Percentiles rank a stretch among this genome's conserved stretches.
Conservation (phyloP, 768 basidiomycete genomes). For the Boletus vermiculosoides region DNA sequence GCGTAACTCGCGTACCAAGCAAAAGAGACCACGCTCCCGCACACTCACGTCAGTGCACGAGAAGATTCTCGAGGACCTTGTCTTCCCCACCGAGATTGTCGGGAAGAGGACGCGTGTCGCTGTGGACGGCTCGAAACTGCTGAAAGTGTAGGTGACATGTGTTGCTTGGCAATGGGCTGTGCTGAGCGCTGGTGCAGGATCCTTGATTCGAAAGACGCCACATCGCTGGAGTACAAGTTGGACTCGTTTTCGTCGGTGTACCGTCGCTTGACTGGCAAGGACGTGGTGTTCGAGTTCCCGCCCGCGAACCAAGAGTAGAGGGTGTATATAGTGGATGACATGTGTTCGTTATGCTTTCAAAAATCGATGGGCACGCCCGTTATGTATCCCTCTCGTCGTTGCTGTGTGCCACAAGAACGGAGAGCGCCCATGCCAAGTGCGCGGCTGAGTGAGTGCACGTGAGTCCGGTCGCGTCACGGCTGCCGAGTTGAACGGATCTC, state of each 20-base stretch:
- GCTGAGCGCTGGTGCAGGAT: conserved; percentile 52
- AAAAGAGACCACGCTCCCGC: conserved; percentile 95
- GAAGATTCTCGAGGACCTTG: conserved; percentile 97
- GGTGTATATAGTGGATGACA: conserved; percentile 33
- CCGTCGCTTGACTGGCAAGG: conserved; percentile 93
- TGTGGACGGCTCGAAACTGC: conserved; percentile 90
- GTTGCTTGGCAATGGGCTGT: conserved; percentile 9
- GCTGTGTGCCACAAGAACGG: conserved; percentile 24
- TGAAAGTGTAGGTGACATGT: conserved; percentile 84
- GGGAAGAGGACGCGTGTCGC: conserved; percentile 96
- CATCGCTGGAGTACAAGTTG: conserved; percentile 98
- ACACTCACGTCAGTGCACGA: conserved; percentile 98
- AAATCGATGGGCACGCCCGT: conserved; percentile 39
- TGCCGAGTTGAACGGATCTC: conserved; percentile 27
- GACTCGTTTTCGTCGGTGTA: conserved; percentile 99
- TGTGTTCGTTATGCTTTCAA: conserved; percentile 31
- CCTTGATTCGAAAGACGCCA: conserved; percentile 97
- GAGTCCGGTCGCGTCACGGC: conserved; percentile 34
- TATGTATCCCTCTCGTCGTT: conserved; percentile 24
- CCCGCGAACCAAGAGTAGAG: conserved; percentile 67
- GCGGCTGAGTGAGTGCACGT: conserved; percentile 25
- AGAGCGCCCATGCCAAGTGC: conserved; percentile 3
- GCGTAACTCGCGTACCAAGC: conserved; percentile 86
- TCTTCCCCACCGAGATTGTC: conserved; percentile 98
- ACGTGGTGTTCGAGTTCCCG: conserved; percentile 93